Percentiles rank a stretch among this genome's conserved stretches.
Conservation (phyloP, 805 yeast species). For the Kodamaea leandrae region DNA sequence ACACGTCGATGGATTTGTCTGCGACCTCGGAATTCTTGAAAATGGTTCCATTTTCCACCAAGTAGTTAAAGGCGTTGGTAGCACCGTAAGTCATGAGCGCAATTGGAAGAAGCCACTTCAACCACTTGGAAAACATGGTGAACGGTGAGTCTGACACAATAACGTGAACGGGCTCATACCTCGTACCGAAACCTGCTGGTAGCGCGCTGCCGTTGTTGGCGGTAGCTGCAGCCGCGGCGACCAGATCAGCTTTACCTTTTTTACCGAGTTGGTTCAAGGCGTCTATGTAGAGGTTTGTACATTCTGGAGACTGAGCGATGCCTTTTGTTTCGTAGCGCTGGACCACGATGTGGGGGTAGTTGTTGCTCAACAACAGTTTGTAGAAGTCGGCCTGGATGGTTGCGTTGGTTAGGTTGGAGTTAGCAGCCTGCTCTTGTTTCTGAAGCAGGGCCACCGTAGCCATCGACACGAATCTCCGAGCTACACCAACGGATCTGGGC, state of each 20-base stretch:
- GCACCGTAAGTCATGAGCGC: conserved; percentile 79
- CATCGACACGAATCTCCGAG: conserved; percentile 19
- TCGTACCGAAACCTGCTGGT: conserved; percentile 52
- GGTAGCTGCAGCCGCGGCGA: conserved; percentile 35
- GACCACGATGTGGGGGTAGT: conserved; percentile 96
- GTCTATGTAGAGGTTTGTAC: conserved; percentile 73
- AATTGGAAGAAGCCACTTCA: conserved; percentile 82
- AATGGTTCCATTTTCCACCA: conserved; percentile 80
- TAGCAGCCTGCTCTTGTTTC: conserved; percentile 79
- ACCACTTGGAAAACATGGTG: conserved; percentile 78
- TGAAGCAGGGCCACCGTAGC: conserved; percentile 32
- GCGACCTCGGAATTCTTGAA: conserved; percentile 69
- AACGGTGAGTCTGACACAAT: conserved; percentile 81
- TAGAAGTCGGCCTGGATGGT: conserved; percentile 81
- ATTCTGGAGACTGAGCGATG: conserved; percentile 77
- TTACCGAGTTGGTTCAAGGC: conserved; percentile 81
- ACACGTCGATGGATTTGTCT: conserved; percentile 79
- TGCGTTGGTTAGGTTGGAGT: conserved; percentile 66
- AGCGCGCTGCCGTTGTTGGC: conserved; percentile 10
- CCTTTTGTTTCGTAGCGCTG: conserved; percentile 92
- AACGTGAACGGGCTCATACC: conserved; percentile 89
- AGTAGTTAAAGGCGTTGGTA: conserved; percentile 71
- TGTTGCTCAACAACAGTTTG: conserved; percentile 64
- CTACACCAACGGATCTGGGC: neutral
- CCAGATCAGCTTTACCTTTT: conserved; percentile 70